phyloP scores from a whole-genome alignment of 805 yeast genomes.

The Cyberlindnera samutprakarnensis region DNA sequence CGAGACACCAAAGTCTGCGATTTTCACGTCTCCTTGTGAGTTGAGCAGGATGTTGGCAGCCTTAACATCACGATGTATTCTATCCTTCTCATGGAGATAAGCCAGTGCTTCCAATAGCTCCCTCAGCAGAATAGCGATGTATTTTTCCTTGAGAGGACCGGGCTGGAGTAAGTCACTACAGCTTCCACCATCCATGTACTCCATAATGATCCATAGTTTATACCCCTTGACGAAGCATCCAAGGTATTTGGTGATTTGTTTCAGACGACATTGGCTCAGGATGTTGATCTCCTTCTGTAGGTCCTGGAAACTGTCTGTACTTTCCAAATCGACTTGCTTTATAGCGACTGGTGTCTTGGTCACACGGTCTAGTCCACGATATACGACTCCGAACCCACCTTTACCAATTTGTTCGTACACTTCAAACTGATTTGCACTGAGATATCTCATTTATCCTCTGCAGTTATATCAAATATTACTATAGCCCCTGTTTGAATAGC shows the following conservation, averaged over 20 bases:
- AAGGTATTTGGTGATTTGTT: conserved; percentile 83
- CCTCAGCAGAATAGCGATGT: conserved; percentile 70
- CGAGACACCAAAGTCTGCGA: conserved; percentile 96
- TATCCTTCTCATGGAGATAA: conserved; percentile 68
- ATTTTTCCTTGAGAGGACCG: conserved; percentile 81
- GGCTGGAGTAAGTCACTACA: conserved; percentile 67
- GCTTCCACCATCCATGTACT: conserved; percentile 93
- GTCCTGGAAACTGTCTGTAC: conserved; percentile 84
- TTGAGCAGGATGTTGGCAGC: conserved; percentile 84
- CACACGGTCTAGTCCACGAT: conserved; percentile 67
- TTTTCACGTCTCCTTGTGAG: conserved; percentile 64
- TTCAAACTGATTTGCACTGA: conserved; percentile 29
- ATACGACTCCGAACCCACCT: conserved; percentile 96
- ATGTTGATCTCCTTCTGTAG: conserved; percentile 89
- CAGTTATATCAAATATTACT: too few species aligned
- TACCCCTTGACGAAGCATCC: conserved; percentile 83
- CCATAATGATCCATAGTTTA: conserved; percentile 94
- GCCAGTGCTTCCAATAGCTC: conserved; percentile 68
- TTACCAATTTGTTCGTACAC: conserved; percentile 81
- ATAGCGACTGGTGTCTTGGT: conserved; percentile 84
- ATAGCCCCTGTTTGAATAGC: too few species aligned
- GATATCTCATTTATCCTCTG: conserved; percentile 19
- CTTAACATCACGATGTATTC: conserved; percentile 88
- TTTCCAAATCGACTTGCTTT: conserved; percentile 84
- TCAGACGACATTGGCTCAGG: conserved; percentile 68